phyloP scores from a whole-genome alignment of 2,329 filamentous ascomycete species.

The Ophiosphaerella korrae region DNA sequence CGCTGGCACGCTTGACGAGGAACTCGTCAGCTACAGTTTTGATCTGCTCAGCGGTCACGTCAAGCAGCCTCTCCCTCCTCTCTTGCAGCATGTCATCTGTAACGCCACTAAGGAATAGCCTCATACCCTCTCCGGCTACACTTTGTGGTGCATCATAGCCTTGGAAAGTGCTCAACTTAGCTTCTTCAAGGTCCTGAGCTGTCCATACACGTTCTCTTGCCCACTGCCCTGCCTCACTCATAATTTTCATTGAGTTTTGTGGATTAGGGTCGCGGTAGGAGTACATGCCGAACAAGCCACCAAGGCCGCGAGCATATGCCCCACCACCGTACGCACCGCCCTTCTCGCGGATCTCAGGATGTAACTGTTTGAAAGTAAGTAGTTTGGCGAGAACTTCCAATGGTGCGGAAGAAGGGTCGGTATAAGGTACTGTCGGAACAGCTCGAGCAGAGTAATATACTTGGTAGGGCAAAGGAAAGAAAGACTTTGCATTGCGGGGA shows the following conservation, averaged over 20 bases:
- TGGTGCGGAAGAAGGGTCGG: slow-evolving; percentile 72
- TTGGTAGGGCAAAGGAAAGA: slow-evolving; percentile 95
- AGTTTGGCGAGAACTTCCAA: slow-evolving; percentile 89
- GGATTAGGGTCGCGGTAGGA: slow-evolving; percentile 97
- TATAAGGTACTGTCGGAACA: slow-evolving; percentile 83
- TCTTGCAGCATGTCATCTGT: slow-evolving; percentile 87
- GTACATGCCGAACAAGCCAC: slow-evolving; percentile 91
- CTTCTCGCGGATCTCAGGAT: slow-evolving; percentile 97
- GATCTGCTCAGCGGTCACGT: slow-evolving; percentile 82
- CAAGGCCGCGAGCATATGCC: slow-evolving; percentile 78
- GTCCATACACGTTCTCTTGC: slow-evolving; percentile 82
- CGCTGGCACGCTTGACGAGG: slow-evolving; percentile 69
- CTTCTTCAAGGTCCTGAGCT: slow-evolving; percentile 87
- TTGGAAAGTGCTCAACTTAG: slow-evolving; percentile 95
- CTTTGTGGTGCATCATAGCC: slow-evolving; percentile 84
- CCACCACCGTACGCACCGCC: slow-evolving; percentile 95
- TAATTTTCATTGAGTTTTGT: slow-evolving; percentile 82
- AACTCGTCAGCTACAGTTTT: slow-evolving; percentile 81
- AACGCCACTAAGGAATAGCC: slow-evolving; percentile 81
- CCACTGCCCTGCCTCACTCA: slow-evolving; percentile 81
- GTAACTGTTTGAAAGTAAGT: slow-evolving; percentile 92
- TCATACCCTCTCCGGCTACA: slow-evolving; percentile 87
- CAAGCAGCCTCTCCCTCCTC: slow-evolving; percentile 81
- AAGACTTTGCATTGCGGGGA: slow-evolving; percentile 66
- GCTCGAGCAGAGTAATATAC: slow-evolving; percentile 91